Base-by-base conservation (phyloP, 345 rosid genomes). In the Salix viminalis region DNA sequence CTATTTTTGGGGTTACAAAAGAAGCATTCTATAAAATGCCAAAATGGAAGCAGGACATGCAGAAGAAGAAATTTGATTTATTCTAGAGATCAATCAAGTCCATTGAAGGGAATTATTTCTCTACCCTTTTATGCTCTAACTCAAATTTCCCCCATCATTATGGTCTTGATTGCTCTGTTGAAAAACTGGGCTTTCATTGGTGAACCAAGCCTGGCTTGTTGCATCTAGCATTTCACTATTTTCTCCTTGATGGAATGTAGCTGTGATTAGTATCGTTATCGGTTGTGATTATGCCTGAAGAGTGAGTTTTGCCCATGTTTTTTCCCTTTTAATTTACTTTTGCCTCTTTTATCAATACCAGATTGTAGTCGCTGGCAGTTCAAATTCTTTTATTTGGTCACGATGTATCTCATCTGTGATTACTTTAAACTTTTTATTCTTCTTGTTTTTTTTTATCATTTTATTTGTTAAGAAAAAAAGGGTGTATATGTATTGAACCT, bases 31-130 rank as follows among this genome's bases (percentile, higher is more conserved):
- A 88, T 80, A 89, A 89, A 76, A 76, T 90, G 81, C 99, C 99
- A 5, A 90, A 87, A 79, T 96, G 99, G 99, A 96, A 96, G 89
- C 97, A 96, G 88, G 98, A 96, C 82, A 80, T 92, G 79, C 92
- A 78, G 75, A 96, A 96, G 91, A 94, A 84, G 90, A 91, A 94
- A 78, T 79, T 83, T 65, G 97, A 92, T 79, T 81, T 96, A 79
- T 91, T 96, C 81, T 96, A 87, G 87, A 70, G 41, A 60, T 37
- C 62, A 50, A 60, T 37, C 62, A 50, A 44, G 23, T 24, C 54
- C 42, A 60, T 75, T 64, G 18, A 30, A 76, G 64, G 15, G 68
- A 67, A 77, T 67, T 50, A 74, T 79, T 65, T 64, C 64, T 75
- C 73, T 64, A 66, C 79, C 70, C 72, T 24, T 71, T 69, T 75